Evolutionary conservation across 129 eudicot species (phyloP), one percentile per base, ranked within the genome.

Genomic region (Centella asiatica): DNA sequence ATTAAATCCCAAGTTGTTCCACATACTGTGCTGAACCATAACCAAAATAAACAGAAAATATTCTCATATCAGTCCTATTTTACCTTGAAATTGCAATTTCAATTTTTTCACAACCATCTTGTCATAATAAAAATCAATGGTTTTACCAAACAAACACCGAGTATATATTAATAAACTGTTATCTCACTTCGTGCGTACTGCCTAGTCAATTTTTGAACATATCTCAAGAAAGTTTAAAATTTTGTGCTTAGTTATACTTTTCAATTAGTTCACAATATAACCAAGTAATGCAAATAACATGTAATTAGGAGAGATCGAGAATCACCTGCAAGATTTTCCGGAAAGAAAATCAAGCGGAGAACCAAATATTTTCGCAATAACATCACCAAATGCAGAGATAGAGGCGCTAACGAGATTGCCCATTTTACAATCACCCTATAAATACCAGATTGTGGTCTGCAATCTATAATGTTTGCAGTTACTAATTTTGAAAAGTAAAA

Each of bases 281-380:
- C 1, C 15, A 42, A 4, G 46, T 1, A 12, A 42, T 42, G 15
- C 14, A 23, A 15, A 3, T 34, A 9, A 34, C 9, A 9, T 34
- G 9, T 3, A 29, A 52, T 10, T 8, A 26, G 29, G 15, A 22
- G 9, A 3, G 39, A 34, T 3, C 39, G 39, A 53, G 19, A 42
- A 42, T 54, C 70, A 79, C 84, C 59, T 60, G 80, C 85, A 79
- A 13, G 78, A 71, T 67, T 71, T 75, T 58, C 85, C 72, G 9
- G 72, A 28, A 23, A 73, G 68, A 39, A 73, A 73, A 59, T 73
- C 78, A 39, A 73, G 57, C 6, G 78, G 78, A 39, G 57, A 54
- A 7, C 68, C 67, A 10, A 73, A 67, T 22, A 73, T n/a, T 59
- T 59, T 73, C 13, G 57, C 67, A 19, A 66, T 19, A 46, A 59